Evolutionary conservation across 495 filamentous ascomycete genomes (phyloP).

Genomic region (Annulohypoxylon moriforme): DNA sequence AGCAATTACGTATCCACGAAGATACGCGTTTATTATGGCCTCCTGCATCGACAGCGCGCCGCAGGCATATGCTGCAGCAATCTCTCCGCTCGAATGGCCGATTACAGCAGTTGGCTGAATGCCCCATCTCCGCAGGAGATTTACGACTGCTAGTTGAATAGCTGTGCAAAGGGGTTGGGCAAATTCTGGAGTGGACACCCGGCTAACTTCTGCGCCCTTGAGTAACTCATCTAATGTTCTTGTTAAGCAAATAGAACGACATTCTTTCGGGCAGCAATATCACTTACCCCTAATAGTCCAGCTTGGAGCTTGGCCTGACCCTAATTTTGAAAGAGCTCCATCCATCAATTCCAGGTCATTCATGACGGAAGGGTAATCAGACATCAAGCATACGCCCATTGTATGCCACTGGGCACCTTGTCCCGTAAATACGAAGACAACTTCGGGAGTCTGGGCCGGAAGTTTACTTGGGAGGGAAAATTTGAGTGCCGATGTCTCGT

Average conservation of each 20-base stretch:
- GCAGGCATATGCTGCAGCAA: constrained; percentile 53
- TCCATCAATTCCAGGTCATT: no score
- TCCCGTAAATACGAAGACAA: constrained; percentile 17
- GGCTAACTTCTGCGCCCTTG: neutral
- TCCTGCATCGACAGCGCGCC: constrained; percentile 36
- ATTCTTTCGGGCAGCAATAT: no score
- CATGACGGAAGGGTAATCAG: no score
- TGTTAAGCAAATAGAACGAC: no score
- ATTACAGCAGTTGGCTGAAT: constrained; percentile 52
- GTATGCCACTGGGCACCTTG: constrained; percentile 25
- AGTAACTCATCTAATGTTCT: neutral
- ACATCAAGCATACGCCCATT: constrained; percentile 11
- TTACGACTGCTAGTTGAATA: constrained; percentile 60
- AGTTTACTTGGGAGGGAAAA: no score
- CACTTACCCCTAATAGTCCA: neutral
- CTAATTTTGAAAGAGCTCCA: no score
- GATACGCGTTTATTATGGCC: constrained; percentile 46
- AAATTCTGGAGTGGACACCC: constrained; percentile 31
- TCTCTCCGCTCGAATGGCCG: constrained; percentile 56
- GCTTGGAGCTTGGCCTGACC: neutral
- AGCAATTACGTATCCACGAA: constrained; percentile 38
- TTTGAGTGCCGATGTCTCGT: no score
- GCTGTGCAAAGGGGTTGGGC: constrained; percentile 56
- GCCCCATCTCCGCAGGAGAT: constrained; percentile 57
- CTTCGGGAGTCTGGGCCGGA: neutral